These are phyloP conservation scores for Exophiala lecanii-corni DNA, from an alignment of 2,329 filamentous ascomycete genomes.

Conservation along the genomic window DNA sequence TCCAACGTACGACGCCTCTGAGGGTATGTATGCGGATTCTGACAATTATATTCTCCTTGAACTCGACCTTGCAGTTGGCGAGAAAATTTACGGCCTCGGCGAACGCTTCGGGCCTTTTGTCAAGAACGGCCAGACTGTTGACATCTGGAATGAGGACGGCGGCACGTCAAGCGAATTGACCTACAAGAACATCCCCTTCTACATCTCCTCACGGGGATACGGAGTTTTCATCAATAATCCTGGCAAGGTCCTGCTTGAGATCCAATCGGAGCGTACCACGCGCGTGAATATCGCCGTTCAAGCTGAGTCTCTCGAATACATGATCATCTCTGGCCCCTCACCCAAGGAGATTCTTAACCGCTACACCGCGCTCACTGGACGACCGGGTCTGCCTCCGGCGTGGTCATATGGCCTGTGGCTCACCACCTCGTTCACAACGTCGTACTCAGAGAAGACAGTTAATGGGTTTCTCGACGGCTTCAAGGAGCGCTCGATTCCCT, in stretches of 20 bases:
- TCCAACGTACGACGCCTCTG: constrained; percentile 30
- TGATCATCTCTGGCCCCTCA: constrained; percentile 65
- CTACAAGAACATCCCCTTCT: constrained; percentile 41
- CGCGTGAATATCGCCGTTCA: constrained; percentile 66
- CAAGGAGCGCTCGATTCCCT: constrained; percentile 58
- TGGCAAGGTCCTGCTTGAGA: constrained; percentile 65
- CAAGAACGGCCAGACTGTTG: constrained; percentile 67
- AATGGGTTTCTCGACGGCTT: constrained; percentile 64
- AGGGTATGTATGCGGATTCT: constrained; percentile 36
- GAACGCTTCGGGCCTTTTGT: constrained; percentile 74
- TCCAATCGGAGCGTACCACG: constrained; percentile 68
- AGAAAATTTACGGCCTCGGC: constrained; percentile 69
- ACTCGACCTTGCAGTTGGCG: constrained; percentile 42
- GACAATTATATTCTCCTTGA: constrained; percentile 38
- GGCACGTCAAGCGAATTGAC: constrained; percentile 38
- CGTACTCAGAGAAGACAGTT: constrained; percentile 66
- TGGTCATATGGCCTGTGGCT: constrained; percentile 77
- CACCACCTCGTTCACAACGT: constrained; percentile 67
- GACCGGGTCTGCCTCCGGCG: constrained; percentile 59
- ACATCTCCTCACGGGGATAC: constrained; percentile 60
- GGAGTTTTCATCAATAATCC: constrained; percentile 71
- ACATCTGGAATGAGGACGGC: constrained; percentile 59
- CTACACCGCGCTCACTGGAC: constrained; percentile 65
- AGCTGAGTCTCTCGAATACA: constrained; percentile 67
- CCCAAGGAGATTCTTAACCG: constrained; percentile 67